These are phyloP conservation scores for Mycena albidolilacea DNA, from an alignment of 768 basidiomycete genomes.

Conservation along the genomic window DNA sequence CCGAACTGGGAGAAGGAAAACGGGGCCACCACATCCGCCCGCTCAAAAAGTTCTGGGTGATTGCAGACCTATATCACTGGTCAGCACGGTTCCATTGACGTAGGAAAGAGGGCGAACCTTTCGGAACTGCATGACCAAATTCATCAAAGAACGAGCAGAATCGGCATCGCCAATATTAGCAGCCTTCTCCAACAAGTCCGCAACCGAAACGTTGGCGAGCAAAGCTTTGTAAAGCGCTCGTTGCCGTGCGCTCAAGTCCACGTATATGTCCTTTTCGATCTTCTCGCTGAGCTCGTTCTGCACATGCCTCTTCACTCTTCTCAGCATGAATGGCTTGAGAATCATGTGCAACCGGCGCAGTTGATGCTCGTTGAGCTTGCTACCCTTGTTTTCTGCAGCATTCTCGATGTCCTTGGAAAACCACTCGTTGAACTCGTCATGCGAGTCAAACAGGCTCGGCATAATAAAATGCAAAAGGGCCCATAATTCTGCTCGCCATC, in stretches of 20 bases:
- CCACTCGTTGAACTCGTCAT: slow-evolving; percentile 99
- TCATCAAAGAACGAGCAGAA: slow-evolving; percentile 96
- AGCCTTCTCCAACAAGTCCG: slow-evolving; percentile 94
- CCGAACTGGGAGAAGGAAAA: slow-evolving; percentile 91
- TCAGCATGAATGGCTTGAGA: slow-evolving; percentile 98
- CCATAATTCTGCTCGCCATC: slow-evolving; percentile 84
- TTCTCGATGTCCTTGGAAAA: slow-evolving; percentile 99
- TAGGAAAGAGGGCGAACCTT: slow-evolving; percentile 68
- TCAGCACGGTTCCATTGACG: slow-evolving; percentile 11
- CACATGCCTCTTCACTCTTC: slow-evolving; percentile 98
- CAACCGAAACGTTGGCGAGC: slow-evolving; percentile 93
- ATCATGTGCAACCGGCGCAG: slow-evolving; percentile 97
- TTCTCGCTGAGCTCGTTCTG: slow-evolving; percentile 99
- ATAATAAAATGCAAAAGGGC: slow-evolving; percentile 99
- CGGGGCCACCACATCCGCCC: slow-evolving; percentile 95
- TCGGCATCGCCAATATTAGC: slow-evolving; percentile 92
- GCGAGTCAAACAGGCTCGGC: slow-evolving; percentile 98
- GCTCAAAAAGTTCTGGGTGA: slow-evolving; percentile 97
- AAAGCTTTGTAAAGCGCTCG: slow-evolving; percentile 91
- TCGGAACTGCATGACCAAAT: slow-evolving; percentile 99
- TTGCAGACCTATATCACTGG: slow-evolving; percentile 83
- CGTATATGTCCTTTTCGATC: slow-evolving; percentile 97
- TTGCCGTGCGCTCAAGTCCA: slow-evolving; percentile 95
- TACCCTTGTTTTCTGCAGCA: slow-evolving; percentile 90
- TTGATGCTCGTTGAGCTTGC: slow-evolving; percentile 95